Evolutionary conservation across 1,284 basidiomycete species (phyloP), one percentile per base, ranked within the genome.

Genomic region (Peniophora sp.): DNA sequence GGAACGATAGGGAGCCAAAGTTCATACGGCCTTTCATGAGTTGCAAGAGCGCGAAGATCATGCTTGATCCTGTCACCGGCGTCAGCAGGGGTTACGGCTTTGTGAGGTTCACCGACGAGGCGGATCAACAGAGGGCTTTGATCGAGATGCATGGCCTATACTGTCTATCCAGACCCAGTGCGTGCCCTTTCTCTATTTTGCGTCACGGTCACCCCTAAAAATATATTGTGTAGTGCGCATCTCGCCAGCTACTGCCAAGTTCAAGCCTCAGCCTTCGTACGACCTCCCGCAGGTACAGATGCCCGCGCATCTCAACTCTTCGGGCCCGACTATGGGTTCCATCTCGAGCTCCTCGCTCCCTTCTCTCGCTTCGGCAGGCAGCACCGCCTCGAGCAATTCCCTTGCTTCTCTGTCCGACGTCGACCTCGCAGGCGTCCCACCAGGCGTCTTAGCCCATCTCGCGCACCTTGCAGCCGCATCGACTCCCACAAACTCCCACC

Each of bases 11-110:
- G 54, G 86, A 87, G 64, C 86, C 88, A 22, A 88, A 88, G 63
- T 89, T 91, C 58, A 90, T 93, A 52, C 76, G 83, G 11, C 88
- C 89, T 2, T 94, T 94, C 69, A 67, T 83, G 45, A 92, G 89
- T 62, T 92, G 90, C 67, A 92, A 91, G 71, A 93, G 89, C 63
- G 92, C 92, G 27, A 94, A 94, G 70, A 92, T 94, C 57, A 93
- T 94, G 90, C 71, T 89, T 44, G 92, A 94, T 65, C 89, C 90
- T 10, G 79, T 85, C 36, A 92, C 90, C 8, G 91, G 91, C 22
- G 80, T 92, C n/a, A 91, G 88, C 41, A 78, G 89, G 58, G 90
- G 92, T 3, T 94, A 93, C 65, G 91, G 91, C 24, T 94, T 94
- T 61, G 90, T 32, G 56, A 89, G 86, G 55, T 94, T 94, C 65